Evolutionary conservation across 202 grass and related monocot genomes (phyloP).

Genomic region (Zizania palustris): DNA sequence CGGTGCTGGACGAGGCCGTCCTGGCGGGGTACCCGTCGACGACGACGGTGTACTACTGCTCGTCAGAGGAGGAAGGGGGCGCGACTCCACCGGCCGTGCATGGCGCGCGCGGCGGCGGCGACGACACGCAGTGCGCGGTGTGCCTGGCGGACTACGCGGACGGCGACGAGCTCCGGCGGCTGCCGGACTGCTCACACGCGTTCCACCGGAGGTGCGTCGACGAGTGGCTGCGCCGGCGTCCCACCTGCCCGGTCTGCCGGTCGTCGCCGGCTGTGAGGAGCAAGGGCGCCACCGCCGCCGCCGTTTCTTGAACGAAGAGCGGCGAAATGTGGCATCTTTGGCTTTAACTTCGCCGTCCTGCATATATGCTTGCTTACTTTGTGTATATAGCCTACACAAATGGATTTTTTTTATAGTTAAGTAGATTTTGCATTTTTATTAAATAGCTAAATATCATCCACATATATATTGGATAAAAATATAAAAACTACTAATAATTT

Average conservation of each 20-base stretch:
- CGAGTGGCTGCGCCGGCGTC: slow-evolving; percentile 63
- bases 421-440: too few species aligned
- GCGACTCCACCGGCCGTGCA: too few species aligned
- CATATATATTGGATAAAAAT: too few species aligned
- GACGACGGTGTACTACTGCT: slow-evolving; percentile 44
- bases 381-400: too few species aligned
- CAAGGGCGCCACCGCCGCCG: neutral
- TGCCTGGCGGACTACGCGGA: slow-evolving; percentile 68
- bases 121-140: slow-evolving; percentile 43
- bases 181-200: slow-evolving; percentile 67
- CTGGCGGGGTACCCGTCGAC: slow-evolving; percentile 53
- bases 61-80: neutral
- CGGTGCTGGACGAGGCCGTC: slow-evolving; percentile 52
- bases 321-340: neutral
- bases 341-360: neutral
- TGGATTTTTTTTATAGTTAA: too few species aligned
- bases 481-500: too few species aligned
- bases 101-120: too few species aligned
- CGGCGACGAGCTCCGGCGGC: slow-evolving; percentile 58
- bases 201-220: slow-evolving; percentile 76
- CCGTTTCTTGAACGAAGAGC: neutral
- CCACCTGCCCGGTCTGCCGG: slow-evolving; percentile 76
- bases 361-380: too few species aligned
- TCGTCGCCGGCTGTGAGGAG: slow-evolving; percentile 8
- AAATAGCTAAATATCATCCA: too few species aligned